Conservation (phyloP, 2,329 filamentous ascomycete species). For the Xylariaceae sp. region DNA sequence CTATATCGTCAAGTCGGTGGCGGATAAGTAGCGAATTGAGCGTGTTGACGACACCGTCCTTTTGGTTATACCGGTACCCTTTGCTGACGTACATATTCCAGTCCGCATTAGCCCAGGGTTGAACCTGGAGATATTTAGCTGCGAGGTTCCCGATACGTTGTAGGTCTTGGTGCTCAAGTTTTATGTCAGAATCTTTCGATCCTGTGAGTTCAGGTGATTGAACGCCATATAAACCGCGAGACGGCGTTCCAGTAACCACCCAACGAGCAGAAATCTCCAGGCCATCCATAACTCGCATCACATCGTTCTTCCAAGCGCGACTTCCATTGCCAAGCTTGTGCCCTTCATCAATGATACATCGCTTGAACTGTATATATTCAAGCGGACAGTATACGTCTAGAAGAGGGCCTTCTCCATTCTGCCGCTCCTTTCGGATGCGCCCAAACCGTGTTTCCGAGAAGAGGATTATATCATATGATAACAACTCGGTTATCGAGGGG, state of each 20-base stretch:
- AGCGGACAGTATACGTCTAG: constrained; percentile 52
- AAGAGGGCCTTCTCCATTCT: constrained; percentile 31
- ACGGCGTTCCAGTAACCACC: constrained; percentile 89
- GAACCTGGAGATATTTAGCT: constrained; percentile 66
- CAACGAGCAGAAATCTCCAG: constrained; percentile 70
- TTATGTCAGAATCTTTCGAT: background rate
- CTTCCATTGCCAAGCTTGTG: constrained; percentile 72
- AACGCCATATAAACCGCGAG: constrained; percentile 74
- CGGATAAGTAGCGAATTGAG: constrained; percentile 79
- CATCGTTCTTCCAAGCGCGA: constrained; percentile 49
- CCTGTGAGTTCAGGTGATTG: constrained; percentile 37
- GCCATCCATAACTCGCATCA: constrained; percentile 48
- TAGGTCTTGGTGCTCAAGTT: constrained; percentile 57
- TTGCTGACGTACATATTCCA: constrained; percentile 68
- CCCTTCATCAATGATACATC: constrained; percentile 89
- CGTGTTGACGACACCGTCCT: constrained; percentile 61
- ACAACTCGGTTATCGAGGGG: constrained; percentile 55
- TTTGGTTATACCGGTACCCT: constrained; percentile 53
- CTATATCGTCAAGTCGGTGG: constrained; percentile 70
- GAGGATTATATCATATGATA: constrained; percentile 69
- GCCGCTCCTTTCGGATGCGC: constrained; percentile 48
- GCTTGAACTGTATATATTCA: constrained; percentile 72
- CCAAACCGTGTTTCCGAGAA: constrained; percentile 74
- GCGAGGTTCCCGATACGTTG: constrained; percentile 63
- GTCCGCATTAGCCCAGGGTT: constrained; percentile 74